These are phyloP conservation scores for Nymphaea colorata DNA, from an alignment of 164 flowering plant genomes.

Conservation along the genomic window DNA sequence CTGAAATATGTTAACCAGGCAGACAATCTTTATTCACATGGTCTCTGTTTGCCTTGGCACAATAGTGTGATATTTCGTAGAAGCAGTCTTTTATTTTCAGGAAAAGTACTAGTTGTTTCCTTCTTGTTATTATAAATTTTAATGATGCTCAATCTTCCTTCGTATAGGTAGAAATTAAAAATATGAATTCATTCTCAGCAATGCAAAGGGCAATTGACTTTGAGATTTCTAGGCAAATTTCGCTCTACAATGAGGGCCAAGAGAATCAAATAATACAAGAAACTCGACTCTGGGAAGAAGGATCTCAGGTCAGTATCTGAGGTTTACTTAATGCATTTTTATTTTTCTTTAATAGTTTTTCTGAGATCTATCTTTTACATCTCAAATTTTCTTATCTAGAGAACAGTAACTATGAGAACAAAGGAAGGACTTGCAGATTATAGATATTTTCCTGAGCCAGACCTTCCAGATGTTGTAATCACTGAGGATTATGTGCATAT, in stretches of 20 bases:
- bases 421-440: slow-evolving; percentile 96
- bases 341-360: background rate
- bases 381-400: slow-evolving; percentile 20
- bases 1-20: no score
- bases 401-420: slow-evolving; percentile 86
- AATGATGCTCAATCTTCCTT: no score
- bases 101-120: no score
- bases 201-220: slow-evolving; percentile 81
- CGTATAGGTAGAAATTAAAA: slow-evolving; percentile 84
- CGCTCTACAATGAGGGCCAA: slow-evolving; percentile 54
- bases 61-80: no score
- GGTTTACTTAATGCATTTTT: background rate
- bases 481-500: slow-evolving; percentile 41
- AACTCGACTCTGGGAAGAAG: slow-evolving; percentile 95
- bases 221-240: slow-evolving; percentile 72
- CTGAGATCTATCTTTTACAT: background rate
- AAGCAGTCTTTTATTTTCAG: no score
- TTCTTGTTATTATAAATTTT: no score
- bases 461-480: slow-evolving; percentile 73
- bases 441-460: slow-evolving; percentile 94
- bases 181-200: slow-evolving; percentile 86
- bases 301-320: slow-evolving; percentile 48
- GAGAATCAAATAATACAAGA: slow-evolving; percentile 72
- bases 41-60: no score
- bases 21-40: no score